These are phyloP conservation scores for Aspergillus candidus DNA, from an alignment of 2,329 filamentous ascomycete genomes.

Conservation along the genomic window DNA sequence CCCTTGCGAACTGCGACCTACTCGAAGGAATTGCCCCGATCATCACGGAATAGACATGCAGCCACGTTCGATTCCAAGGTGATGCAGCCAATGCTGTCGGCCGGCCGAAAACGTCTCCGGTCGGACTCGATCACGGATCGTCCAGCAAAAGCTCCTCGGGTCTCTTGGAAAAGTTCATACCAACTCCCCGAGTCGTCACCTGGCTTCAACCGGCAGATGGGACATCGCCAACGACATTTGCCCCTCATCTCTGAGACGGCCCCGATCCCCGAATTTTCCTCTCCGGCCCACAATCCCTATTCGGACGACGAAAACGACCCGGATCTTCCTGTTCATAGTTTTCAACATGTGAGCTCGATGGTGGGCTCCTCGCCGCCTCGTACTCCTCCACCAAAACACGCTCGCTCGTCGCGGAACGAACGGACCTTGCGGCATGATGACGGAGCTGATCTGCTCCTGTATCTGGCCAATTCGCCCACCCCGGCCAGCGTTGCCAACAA, in stretches of 20 bases:
- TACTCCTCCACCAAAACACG: constrained; percentile 63
- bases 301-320: constrained; percentile 76
- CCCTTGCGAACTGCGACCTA: constrained; percentile 77
- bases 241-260: constrained; percentile 72
- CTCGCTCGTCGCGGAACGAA: constrained; percentile 46
- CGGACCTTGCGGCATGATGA: constrained; percentile 62
- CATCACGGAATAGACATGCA: constrained; percentile 38
- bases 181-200: constrained; percentile 81
- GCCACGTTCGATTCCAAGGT: constrained; percentile 39
- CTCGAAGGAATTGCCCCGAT: constrained; percentile 69
- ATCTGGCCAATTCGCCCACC: constrained; percentile 85
- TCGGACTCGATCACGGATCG: constrained; percentile 52
- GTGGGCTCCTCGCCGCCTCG: constrained; percentile 74
- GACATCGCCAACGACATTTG: constrained; percentile 68
- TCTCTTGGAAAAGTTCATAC: constrained; percentile 70
- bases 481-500: constrained; percentile 59
- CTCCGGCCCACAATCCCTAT: constrained; percentile 32
- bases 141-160: constrained; percentile 54
- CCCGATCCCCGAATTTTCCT: constrained; percentile 61
- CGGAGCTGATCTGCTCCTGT: constrained; percentile 72
- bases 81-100: constrained; percentile 42
- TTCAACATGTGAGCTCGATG: constrained; percentile 42
- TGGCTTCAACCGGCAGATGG: constrained; percentile 67
- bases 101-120: constrained; percentile 63
- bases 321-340: constrained; percentile 57